phyloP scores from a whole-genome alignment of 1,139 yeast species.

The Kluyveromyces marxianus region DNA sequence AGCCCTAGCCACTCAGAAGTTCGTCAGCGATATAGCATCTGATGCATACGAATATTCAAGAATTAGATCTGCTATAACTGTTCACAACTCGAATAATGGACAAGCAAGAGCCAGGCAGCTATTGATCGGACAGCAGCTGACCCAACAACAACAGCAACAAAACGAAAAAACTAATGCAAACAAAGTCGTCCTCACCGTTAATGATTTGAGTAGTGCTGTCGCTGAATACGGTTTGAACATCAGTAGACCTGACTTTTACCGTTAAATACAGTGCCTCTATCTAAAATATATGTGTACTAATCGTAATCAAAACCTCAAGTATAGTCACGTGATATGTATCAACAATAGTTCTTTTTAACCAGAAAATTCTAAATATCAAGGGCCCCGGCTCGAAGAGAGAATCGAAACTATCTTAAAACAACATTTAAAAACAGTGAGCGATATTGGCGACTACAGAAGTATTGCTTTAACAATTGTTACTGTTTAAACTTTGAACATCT shows the following conservation, averaged over 20 bases:
- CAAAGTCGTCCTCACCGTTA: constrained; percentile 32
- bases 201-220: constrained; percentile 32
- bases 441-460: no score
- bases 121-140: constrained; percentile 44
- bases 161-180: constrained; percentile 37
- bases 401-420: no score
- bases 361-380: no score
- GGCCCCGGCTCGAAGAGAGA: no score
- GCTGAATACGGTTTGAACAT: constrained; percentile 91
- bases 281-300: no score
- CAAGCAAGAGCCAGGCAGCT: constrained; percentile 74
- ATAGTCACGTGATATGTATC: background rate
- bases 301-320: no score
- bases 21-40: constrained; percentile 87
- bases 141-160: constrained; percentile 31
- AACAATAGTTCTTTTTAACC: background rate
- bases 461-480: no score
- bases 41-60: constrained; percentile 95
- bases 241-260: constrained; percentile 86
- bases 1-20: constrained; percentile 94
- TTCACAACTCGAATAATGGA: constrained; percentile 76
- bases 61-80: constrained; percentile 77
- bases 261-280: constrained; percentile 33
- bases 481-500: no score
- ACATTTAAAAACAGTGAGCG: no score